Base-by-base conservation (phyloP, 1,284 basidiomycete species). In the Psilocybe mexicana region DNA sequence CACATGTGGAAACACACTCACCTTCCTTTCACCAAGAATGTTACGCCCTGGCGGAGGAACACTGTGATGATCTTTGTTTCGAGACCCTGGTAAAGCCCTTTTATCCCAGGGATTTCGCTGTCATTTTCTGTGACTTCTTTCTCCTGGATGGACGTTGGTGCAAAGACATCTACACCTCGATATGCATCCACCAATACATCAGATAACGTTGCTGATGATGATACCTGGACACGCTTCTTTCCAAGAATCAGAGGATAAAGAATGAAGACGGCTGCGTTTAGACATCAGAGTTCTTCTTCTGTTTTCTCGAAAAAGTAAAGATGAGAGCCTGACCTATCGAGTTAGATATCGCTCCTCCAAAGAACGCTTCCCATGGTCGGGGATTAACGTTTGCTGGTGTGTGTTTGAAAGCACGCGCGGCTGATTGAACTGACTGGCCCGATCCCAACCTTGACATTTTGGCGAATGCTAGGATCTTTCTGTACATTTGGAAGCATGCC, bases 201-300 rank as follows among this genome's bases (percentile, higher is more conserved):
- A 43, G 47, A 49, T 55, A 71, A 63, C 12, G 67, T 69, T 33
- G 61, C 66, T 18, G 61, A 63, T 14, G 68, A 67, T 0, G 70
- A 64, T 0, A 76, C 73, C 61, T 84, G 82, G 2, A 84, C 72
- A 2, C 82, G 77, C 12, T 81, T 84, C 70, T 86, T 85, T 4
- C 82, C 80, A 12, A 85, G 75, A 7, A 85, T 80, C 18, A 85
- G 71, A 0, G 84, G 82, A 64, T 85, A 86, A 6, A 86, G 68
- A 2, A 83, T 59, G 1, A 72, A 66, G 6, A 77, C 70, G 0
- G 82, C 80, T 76, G 23, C 14, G 14, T 44, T 14, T 18, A 51
- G 51, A 11, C 24, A 52, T n/a, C n/a, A 12, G 33, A 26, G 33
- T 5, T 65, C 49, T 12, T 61, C 18, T 18, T 18, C 18, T 18